Conservation (phyloP, 352 stramenopile species). For the Globisporangium takayamanum region DNA sequence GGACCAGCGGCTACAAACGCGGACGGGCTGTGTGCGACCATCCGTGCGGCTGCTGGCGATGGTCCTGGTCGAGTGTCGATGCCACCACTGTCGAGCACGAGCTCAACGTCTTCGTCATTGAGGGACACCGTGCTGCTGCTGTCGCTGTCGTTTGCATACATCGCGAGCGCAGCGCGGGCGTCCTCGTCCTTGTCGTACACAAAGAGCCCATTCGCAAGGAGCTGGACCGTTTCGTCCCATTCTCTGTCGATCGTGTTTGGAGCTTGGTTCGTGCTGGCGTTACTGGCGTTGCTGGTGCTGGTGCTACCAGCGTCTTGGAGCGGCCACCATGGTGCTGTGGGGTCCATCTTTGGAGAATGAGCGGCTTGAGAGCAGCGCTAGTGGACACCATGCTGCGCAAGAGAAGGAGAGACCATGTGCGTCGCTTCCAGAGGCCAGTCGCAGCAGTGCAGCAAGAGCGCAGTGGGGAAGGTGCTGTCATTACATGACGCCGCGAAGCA, state of each 20-base stretch:
- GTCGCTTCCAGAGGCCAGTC: no score
- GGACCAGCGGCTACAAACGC: no score
- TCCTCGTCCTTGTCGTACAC: neutral
- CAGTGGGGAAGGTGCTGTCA: no score
- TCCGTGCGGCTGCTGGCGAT: neutral
- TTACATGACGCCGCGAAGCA: no score
- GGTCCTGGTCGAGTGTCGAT: neutral
- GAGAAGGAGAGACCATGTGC: no score
- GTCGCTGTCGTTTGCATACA: neutral
- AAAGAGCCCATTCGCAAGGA: conserved; percentile 1
- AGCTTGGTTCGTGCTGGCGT: neutral
- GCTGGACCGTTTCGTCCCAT: conserved; percentile 5
- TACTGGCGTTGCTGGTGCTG: no score
- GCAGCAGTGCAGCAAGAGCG: no score
- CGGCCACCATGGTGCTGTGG: neutral
- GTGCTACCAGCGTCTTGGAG: no score
- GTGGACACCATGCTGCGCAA: neutral
- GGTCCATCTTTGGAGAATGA: conserved; percentile 6
- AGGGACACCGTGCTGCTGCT: neutral
- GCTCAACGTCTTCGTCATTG: conserved; percentile 1
- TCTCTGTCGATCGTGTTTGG: neutral
- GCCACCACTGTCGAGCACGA: neutral
- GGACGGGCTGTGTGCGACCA: no score
- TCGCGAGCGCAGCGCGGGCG: neutral
- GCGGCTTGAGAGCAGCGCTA: neutral